These are phyloP conservation scores for Nitzschia sp. DNA, from an alignment of 108 stramenopile species.

Conservation along the genomic window DNA sequence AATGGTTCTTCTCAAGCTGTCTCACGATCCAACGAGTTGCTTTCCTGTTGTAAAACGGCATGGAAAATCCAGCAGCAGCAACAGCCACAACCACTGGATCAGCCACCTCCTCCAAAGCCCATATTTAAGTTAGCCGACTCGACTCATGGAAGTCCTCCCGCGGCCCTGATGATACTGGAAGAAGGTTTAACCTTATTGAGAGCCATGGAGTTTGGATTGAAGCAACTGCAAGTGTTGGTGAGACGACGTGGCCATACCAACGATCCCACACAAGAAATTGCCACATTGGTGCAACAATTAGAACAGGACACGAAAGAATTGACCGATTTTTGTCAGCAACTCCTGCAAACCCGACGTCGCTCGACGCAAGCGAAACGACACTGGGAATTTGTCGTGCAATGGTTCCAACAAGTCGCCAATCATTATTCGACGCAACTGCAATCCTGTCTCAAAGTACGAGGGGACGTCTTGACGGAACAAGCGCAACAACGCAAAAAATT, in stretches of 20 bases:
- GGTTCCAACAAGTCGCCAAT: conserved; percentile 58
- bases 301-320: conserved; percentile 67
- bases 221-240: conserved; percentile 62
- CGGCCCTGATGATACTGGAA: conserved; percentile 36
- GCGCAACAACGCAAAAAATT: conserved; percentile 65
- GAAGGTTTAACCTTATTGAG: conserved; percentile 62
- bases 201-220: conserved; percentile 55
- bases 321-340: conserved; percentile 40
- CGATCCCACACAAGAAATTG: conserved; percentile 81
- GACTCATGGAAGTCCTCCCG: conserved; percentile 6
- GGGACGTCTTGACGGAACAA: conserved; percentile 73
- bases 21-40: conserved; percentile 68
- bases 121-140: conserved; percentile 22
- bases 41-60: conserved; percentile 79
- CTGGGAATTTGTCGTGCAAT: conserved; percentile 61
- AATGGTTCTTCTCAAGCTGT: conserved; percentile 42
- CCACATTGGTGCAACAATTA: conserved; percentile 47
- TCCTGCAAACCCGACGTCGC: conserved; percentile 24
- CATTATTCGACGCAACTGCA: conserved; percentile 57
- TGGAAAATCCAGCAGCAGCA: conserved; percentile 60
- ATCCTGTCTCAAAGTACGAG: conserved; percentile 63
- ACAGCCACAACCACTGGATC: conserved; percentile 5
- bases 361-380: conserved; percentile 55
- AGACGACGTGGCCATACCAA: conserved; percentile 81
- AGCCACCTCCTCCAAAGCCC: conserved; percentile 1